Conservation (phyloP, 2,329 filamentous ascomycete species). For the Fonsecaea nubica region DNA sequence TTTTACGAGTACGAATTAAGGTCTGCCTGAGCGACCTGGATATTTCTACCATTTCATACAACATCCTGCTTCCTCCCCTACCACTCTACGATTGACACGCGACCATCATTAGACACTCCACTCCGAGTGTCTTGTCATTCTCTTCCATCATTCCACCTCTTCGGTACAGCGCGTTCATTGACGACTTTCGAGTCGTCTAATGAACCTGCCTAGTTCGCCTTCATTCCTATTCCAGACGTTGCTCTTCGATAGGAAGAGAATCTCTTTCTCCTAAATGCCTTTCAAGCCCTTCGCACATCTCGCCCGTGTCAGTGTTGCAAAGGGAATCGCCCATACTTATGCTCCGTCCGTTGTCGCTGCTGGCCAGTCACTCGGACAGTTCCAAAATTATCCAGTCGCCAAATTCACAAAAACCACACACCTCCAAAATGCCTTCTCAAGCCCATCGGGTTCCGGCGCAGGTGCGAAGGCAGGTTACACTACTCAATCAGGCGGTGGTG, state of each 20-base stretch:
- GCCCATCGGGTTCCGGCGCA: conserved; percentile 58
- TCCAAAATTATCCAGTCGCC: conserved; percentile 57
- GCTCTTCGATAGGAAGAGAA: conserved; percentile 69
- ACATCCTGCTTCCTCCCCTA: conserved; percentile 15
- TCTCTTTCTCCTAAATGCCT: conserved; percentile 84
- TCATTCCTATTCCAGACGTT: conserved; percentile 55
- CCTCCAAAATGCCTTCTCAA: conserved; percentile 79
- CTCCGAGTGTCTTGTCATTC: conserved; percentile 36
- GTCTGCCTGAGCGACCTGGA: conserved; percentile 12
- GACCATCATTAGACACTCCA: conserved; percentile 37
- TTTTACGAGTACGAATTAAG: conserved; percentile 36
- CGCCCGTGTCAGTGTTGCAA: conserved; percentile 96
- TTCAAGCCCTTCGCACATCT: conserved; percentile 75
- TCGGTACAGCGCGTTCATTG: conserved; percentile 80
- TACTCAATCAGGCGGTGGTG: conserved; percentile 51
- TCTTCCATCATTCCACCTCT: conserved; percentile 32
- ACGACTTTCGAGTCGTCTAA: conserved; percentile 86
- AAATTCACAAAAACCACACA: conserved; percentile 65
- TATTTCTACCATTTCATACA: conserved; percentile 20
- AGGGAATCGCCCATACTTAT: conserved; percentile 97
- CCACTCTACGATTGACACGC: conserved; percentile 16
- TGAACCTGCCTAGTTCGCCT: conserved; percentile 87
- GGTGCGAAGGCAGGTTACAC: conserved; percentile 65
- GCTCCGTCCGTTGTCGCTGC: conserved; percentile 96
- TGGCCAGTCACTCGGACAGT: conserved; percentile 73